These are phyloP conservation scores for Starmerella sirachaensis DNA, from an alignment of 805 yeast genomes.

Conservation along the genomic window DNA sequence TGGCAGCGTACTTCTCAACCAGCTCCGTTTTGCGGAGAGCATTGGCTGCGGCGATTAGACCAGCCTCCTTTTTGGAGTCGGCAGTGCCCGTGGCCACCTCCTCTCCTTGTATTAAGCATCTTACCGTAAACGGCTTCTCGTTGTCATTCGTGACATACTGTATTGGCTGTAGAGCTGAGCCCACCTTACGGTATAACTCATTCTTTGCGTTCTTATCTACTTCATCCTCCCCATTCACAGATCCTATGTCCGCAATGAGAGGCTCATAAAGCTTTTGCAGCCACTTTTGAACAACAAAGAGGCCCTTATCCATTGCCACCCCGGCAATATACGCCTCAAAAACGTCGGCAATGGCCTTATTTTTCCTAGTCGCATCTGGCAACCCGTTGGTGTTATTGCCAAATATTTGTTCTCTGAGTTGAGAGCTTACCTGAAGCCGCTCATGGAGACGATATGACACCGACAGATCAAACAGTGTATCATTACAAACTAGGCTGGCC, in stretches of 20 bases:
- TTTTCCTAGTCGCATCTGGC: slow-evolving; percentile 15
- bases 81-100: slow-evolving; percentile 64
- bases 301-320: slow-evolving; percentile 30
- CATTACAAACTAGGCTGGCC: slow-evolving; percentile 59
- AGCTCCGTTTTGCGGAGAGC: slow-evolving; percentile 49
- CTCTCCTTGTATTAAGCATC: slow-evolving; percentile 53
- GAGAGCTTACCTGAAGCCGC: slow-evolving; percentile 13
- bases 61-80: slow-evolving; percentile 60
- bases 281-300: slow-evolving; percentile 26
- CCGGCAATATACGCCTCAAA: slow-evolving; percentile 95
- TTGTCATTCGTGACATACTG: slow-evolving; percentile 38
- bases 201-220: slow-evolving; percentile 59
- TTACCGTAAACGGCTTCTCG: slow-evolving; percentile 44
- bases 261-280: slow-evolving; percentile 27
- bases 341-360: slow-evolving; percentile 73
- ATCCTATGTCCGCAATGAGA: slow-evolving; percentile 24
- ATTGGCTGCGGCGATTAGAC: slow-evolving; percentile 70
- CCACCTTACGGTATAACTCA: slow-evolving; percentile 57
- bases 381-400: background rate
- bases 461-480: slow-evolving; percentile 59
- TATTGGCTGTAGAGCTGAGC: slow-evolving; percentile 57
- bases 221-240: slow-evolving; percentile 25
- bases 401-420: slow-evolving; percentile 5
- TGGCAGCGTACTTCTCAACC: slow-evolving; percentile 51
- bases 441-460: slow-evolving; percentile 50